Evolutionary conservation across 257 asterid species (phyloP).

Genomic region (Capsicum chinense): DNA sequence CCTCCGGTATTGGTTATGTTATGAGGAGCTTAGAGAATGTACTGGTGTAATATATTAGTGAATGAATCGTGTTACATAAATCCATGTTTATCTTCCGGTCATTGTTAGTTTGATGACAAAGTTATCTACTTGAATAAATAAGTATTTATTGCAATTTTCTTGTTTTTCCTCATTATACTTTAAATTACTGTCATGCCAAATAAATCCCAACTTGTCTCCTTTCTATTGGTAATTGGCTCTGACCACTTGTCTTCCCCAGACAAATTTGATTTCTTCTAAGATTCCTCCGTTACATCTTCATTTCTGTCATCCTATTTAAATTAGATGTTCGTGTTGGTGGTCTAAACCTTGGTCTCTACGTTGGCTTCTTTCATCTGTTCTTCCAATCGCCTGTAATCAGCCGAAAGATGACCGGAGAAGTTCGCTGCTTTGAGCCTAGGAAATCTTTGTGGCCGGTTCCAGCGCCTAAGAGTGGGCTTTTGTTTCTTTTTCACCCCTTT

Average conservation of each 20-base stretch:
- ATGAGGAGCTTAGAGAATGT: neutral
- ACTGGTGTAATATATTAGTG: neutral
- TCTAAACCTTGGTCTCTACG: conserved; percentile 12
- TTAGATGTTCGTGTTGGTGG: conserved; percentile 7
- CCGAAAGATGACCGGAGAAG: conserved; percentile 17
- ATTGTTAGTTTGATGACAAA: conserved; percentile 19
- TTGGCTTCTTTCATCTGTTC: conserved; percentile 20
- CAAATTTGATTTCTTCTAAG: conserved; percentile 19
- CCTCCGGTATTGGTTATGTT: neutral
- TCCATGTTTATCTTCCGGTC: neutral
- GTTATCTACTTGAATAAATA: conserved; percentile 10
- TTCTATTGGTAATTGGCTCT: conserved; percentile 19
- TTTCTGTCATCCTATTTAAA: neutral
- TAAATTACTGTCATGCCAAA: neutral
- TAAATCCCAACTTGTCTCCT: neutral
- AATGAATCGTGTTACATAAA: neutral
- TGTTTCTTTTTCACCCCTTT: neutral
- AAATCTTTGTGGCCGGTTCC: neutral
- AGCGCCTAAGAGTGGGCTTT: neutral
- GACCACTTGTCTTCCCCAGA: neutral
- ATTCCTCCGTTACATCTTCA: neutral
- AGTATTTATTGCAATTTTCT: conserved; percentile 25
- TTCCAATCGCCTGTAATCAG: neutral
- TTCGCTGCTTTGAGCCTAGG: conserved; percentile 23
- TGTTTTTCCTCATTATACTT: neutral